Base-by-base conservation (phyloP, 2,329 filamentous ascomycete genomes). In the Xylaria sp. region DNA sequence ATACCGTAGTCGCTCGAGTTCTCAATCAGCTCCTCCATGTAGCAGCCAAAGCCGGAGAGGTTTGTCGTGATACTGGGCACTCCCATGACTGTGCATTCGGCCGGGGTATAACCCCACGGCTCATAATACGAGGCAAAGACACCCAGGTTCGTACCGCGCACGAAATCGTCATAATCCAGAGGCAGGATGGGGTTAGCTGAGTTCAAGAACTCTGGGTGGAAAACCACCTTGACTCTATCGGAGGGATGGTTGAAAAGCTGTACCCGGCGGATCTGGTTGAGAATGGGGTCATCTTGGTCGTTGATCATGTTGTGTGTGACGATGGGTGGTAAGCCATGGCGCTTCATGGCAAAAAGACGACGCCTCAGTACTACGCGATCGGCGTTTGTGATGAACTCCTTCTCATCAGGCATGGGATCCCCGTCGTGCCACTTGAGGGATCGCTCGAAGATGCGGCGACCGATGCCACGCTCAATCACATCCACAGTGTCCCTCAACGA, bases 241-340 rank as follows among this genome's bases (percentile, higher is more conserved):
- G 87, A 86, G 0, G 92, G 90, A 75, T 96, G 89, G 78, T 99
- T 99, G 83, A 97, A 97, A 19, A 99, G 87, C 75, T 97, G 91
- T 55, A 97, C 95, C 49, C 94, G 87, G 54, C 94, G 90, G 70
- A 99, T 89, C 77, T 97, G 94, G 80, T 96, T 96, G 63, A 99
- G 79, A 54, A 99, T 91, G 1, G 93, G 94, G 69, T 99, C 94
- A 68, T 97, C 93, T 46, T 83, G 76, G 74, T 97, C 93, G 72
- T 96, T 97, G 68, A 91, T 78, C 93, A 99, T 97, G 82, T 99
- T 97, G 81, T 99, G 94, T 3, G 94, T 99, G 61, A 97, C 93
- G 71, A 99, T 96, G 0, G 94, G 94, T 3, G 94, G 94, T 35
- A 97, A 83, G 46, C 84, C 86, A 74, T 92, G 83, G 56, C 94